Evolutionary conservation across 2,329 filamentous ascomycete genomes (phyloP).

Genomic region (Hypocrella siamensis): DNA sequence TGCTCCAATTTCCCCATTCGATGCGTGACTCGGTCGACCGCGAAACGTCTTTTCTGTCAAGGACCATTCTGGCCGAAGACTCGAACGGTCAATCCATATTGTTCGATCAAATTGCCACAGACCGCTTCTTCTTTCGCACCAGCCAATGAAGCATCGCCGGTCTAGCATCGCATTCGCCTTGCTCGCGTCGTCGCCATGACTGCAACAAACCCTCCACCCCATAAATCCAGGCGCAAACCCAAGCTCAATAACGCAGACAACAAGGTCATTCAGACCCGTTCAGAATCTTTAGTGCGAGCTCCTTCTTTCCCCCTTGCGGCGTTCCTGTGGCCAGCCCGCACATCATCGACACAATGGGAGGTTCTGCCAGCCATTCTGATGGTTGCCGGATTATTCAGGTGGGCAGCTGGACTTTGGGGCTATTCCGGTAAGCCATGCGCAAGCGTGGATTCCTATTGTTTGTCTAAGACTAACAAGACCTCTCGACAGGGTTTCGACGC

Average conservation of each 20-base stretch:
- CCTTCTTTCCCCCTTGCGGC: slow-evolving; percentile 82
- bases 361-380: slow-evolving; percentile 78
- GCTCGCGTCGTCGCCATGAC: slow-evolving; percentile 13
- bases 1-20: no score
- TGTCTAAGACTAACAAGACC: not conserved
- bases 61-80: no score
- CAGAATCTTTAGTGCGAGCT: slow-evolving; percentile 31
- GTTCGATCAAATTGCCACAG: no score
- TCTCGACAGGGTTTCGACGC: slow-evolving; percentile 48
- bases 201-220: slow-evolving; percentile 39
- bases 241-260: slow-evolving; percentile 26
- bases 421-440: slow-evolving; percentile 56
- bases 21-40: no score
- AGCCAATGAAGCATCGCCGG: slow-evolving; percentile 1
- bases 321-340: slow-evolving; percentile 86
- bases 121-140: no score
- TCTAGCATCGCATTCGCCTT: not conserved
- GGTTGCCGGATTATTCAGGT: slow-evolving; percentile 79
- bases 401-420: slow-evolving; percentile 84
- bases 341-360: slow-evolving; percentile 80
- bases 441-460: not conserved
- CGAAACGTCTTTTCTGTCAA: no score
- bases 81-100: no score
- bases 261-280: slow-evolving; percentile 12
- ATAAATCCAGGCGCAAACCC: slow-evolving; percentile 42